phyloP scores from a whole-genome alignment of 2,329 filamentous ascomycete genomes.

The Penicillium fuscoglaucum region DNA sequence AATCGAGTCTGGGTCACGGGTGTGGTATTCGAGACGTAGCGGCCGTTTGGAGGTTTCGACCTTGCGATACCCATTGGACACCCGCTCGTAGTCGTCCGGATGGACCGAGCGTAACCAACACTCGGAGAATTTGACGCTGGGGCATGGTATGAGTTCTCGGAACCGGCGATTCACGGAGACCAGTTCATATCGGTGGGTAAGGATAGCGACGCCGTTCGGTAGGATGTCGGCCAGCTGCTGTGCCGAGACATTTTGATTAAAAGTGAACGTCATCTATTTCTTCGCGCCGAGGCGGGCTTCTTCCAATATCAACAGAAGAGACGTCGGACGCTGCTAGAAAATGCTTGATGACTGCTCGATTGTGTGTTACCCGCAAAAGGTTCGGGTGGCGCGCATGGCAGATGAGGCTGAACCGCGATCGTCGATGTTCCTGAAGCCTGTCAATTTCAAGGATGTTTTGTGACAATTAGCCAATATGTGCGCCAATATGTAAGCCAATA shows the following conservation, averaged over 20 bases:
- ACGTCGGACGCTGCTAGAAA: not conserved
- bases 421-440: not conserved
- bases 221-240: slow-evolving; percentile 31
- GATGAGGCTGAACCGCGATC: not conserved
- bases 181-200: slow-evolving; percentile 20
- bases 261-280: slow-evolving; percentile 6
- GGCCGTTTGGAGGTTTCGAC: not conserved
- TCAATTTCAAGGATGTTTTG: not conserved
- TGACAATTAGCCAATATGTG: not conserved
- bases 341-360: not conserved
- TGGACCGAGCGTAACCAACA: slow-evolving; percentile 23
- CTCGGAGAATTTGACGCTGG: slow-evolving; percentile 9
- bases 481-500: not conserved
- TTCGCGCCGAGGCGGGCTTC: not conserved
- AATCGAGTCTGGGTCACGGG: slow-evolving; percentile 6
- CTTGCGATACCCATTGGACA: slow-evolving; percentile 14
- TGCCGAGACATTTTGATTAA: slow-evolving; percentile 16
- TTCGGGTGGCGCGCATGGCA: not conserved
- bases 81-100: slow-evolving; percentile 19
- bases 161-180: slow-evolving; percentile 27
- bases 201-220: slow-evolving; percentile 26
- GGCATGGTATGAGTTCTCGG: slow-evolving; percentile 16
- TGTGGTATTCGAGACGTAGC: slow-evolving; percentile 30
- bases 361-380: not conserved
- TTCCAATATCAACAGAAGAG: not conserved